Percentiles rank a stretch among this genome's conserved stretches.
Conservation (phyloP, 495 filamentous ascomycete species). For the Penicillium atrosanguineum region DNA sequence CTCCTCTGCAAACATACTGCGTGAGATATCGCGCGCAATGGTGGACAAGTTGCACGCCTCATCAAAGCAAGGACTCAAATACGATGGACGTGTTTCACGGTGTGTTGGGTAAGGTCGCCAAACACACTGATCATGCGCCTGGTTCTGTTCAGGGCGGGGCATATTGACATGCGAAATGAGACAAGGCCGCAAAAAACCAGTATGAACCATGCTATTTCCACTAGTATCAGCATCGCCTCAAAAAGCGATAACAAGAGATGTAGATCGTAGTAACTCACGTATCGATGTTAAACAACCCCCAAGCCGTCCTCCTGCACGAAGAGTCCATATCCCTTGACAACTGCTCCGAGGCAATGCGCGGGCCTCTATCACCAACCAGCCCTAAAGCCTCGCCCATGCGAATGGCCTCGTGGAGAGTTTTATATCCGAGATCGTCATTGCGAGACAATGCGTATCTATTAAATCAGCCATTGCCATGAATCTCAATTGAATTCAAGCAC, state of each 20-base stretch:
- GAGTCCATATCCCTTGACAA: conserved; percentile 34
- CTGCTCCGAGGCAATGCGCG: conserved; percentile 16
- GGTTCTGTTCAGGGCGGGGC: conserved; percentile 18
- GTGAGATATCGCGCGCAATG: conserved; percentile 44
- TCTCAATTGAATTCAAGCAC: not conserved
- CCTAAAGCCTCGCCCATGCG: conserved; percentile 37
- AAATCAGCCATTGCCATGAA: not conserved
- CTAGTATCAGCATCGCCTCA: not conserved
- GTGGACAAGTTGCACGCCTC: conserved; percentile 39
- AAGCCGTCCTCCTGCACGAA: conserved; percentile 36
- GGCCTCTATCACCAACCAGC: conserved; percentile 29
- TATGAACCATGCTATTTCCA: conserved; percentile 37
- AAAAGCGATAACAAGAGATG: not conserved
- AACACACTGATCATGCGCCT: conserved; percentile 14
- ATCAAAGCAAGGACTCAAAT: conserved; percentile 38
- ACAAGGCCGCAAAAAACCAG: conserved; percentile 39
- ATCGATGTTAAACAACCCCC: conserved; percentile 47
- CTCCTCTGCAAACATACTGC: conserved; percentile 31
- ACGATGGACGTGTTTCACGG: conserved; percentile 29
- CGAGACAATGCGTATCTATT: conserved; percentile 42
- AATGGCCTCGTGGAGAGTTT: conserved; percentile 43
- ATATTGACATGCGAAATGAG: conserved; percentile 38
- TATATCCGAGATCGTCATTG: conserved; percentile 42
- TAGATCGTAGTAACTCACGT: conserved; percentile 29
- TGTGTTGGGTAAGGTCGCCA: conserved; percentile 45